A percentile compares a stretch with the other conserved stretches of the same genome.
These are phyloP conservation scores for Trametes pubescens DNA, from an alignment of 1,284 basidiomycete genomes.

Conservation along the genomic window DNA sequence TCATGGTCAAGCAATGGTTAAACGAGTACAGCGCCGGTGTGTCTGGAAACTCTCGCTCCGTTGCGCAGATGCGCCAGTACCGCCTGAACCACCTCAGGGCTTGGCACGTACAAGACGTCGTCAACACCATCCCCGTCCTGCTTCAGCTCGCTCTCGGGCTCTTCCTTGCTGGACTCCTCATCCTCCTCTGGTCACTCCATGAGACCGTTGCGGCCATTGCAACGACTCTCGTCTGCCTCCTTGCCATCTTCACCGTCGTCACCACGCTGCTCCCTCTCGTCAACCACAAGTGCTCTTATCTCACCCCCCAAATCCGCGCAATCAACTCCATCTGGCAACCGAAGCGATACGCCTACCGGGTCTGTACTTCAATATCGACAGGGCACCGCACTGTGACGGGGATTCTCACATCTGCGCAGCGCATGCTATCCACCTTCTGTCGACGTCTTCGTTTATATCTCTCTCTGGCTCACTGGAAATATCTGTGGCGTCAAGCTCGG, in stretches of 20 bases:
- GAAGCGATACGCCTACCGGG: background rate
- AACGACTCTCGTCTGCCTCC: background rate
- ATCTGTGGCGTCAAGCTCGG: no score
- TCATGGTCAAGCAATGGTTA: conserved; percentile 34
- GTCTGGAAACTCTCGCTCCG: conserved; percentile 6
- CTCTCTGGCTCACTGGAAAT: background rate
- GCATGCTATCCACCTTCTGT: no score
- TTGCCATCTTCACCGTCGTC: conserved; percentile 5
- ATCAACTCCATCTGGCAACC: background rate
- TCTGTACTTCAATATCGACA: no score
- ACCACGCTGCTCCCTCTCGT: background rate
- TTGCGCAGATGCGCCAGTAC: conserved; percentile 25
- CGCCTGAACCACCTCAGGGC: conserved; percentile 21
- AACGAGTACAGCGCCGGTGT: conserved; percentile 17
- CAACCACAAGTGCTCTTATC: background rate
- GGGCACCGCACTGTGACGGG: background rate
- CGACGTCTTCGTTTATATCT: no score
- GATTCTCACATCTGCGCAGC: background rate
- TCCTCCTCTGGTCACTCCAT: conserved; percentile 24
- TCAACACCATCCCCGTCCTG: conserved; percentile 26
- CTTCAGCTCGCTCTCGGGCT: conserved; percentile 23
- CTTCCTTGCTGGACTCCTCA: conserved; percentile 30
- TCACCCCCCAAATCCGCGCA: background rate
- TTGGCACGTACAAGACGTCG: conserved; percentile 24
- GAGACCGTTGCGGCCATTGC: conserved; percentile 14